Conservation (phyloP, 495 filamentous ascomycete species). For the Gamarada debralockiae region DNA sequence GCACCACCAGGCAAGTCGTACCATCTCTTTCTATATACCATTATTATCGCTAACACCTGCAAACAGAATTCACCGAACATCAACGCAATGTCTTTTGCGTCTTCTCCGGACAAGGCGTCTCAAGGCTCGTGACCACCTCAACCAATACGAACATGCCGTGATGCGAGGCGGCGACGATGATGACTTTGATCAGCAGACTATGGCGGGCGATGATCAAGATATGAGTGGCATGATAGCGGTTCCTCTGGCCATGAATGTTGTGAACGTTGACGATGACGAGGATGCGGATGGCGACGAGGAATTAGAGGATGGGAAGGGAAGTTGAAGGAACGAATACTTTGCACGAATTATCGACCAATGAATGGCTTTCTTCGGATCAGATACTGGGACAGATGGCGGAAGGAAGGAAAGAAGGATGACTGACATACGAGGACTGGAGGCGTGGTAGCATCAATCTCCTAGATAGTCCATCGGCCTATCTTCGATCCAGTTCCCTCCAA, state of each 20-base stretch:
- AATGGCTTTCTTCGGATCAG: too few species aligned
- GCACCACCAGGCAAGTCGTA: conserved; percentile 70
- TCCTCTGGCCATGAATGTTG: conserved; percentile 35
- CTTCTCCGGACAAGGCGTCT: conserved; percentile 86
- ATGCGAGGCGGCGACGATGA: neutral
- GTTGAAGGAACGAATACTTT: conserved; percentile 8
- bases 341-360: too few species aligned
- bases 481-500: too few species aligned
- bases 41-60: conserved; percentile 26
- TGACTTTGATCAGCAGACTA: conserved; percentile 34
- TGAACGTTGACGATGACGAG: conserved; percentile 35
- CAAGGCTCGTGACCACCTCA: conserved; percentile 74
- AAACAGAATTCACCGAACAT: conserved; percentile 85
- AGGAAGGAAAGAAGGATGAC: too few species aligned
- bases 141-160: conserved; percentile 33
- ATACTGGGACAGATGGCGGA: too few species aligned
- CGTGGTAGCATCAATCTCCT: too few species aligned
- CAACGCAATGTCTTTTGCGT: conserved; percentile 96
- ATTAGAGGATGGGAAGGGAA: conserved; percentile 29
- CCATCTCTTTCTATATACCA: neutral
- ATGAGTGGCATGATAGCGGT: conserved; percentile 54
- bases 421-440: too few species aligned
- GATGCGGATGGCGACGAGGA: conserved; percentile 31
- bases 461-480: too few species aligned
- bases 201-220: conserved; percentile 53